Percentiles rank a stretch among this genome's conserved stretches.
Conservation (phyloP, 345 rosid species). For the Gossypium rotundifolium region DNA sequence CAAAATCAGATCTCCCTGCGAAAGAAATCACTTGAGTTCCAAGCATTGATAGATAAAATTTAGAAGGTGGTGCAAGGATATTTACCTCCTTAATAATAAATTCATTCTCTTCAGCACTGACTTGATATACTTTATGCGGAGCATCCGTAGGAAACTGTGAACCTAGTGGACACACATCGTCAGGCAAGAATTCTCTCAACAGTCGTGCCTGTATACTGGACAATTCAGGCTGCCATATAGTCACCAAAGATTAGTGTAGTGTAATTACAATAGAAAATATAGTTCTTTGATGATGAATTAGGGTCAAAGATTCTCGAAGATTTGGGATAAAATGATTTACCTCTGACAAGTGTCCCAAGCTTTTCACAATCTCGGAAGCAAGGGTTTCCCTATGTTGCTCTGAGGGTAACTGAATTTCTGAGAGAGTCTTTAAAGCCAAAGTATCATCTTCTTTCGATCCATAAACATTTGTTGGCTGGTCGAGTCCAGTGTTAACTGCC, state of each 20-base stretch:
- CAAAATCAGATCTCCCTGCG: conserved; percentile 34
- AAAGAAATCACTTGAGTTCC: conserved; percentile 3
- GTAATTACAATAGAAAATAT: neutral
- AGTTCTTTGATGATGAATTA: neutral
- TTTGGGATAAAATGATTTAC: conserved; percentile 35
- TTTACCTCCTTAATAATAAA: conserved; percentile 34
- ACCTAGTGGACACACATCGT: conserved; percentile 77
- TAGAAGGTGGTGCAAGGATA: conserved; percentile 7
- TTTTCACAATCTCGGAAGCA: conserved; percentile 61
- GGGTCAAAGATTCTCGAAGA: neutral
- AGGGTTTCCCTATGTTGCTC: conserved; percentile 61
- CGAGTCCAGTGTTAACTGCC: conserved; percentile 36
- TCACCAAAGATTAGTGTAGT: conserved; percentile 9
- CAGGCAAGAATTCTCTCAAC: conserved; percentile 71
- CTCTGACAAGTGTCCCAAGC: conserved; percentile 49
- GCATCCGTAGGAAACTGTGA: conserved; percentile 46
- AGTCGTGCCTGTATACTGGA: conserved; percentile 47
- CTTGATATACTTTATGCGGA: conserved; percentile 33
- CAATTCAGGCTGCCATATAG: conserved; percentile 50
- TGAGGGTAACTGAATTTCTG: conserved; percentile 41
- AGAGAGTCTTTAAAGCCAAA: conserved; percentile 51
- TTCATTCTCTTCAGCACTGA: conserved; percentile 27
- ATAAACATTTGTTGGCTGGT: conserved; percentile 30
- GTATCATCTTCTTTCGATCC: conserved; percentile 74
- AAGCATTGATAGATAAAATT: conserved; percentile 9